Evolutionary conservation across 2,329 filamentous ascomycete genomes (phyloP).

Genomic region (Talaromyces marneffei): DNA sequence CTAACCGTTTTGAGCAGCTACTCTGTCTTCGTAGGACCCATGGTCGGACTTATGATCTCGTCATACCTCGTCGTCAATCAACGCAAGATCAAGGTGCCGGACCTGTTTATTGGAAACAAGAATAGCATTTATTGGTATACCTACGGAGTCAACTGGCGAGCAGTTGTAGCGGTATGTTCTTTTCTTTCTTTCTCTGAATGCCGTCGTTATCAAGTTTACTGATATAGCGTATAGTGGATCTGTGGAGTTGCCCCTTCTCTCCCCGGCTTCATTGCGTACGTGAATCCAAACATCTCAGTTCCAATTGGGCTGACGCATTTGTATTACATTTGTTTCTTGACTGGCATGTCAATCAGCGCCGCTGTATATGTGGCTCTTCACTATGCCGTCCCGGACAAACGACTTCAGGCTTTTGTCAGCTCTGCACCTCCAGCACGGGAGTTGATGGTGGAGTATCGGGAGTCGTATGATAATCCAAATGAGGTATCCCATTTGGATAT

Average conservation of each 20-base stretch:
- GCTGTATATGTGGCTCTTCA: constrained; percentile 19
- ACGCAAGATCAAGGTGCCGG: constrained; percentile 36
- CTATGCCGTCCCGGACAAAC: constrained; percentile 4
- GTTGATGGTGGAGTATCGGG: constrained; percentile 5
- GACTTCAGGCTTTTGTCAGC: background rate
- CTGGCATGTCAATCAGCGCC: constrained; percentile 17
- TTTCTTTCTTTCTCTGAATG: background rate
- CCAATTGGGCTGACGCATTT: constrained; percentile 31
- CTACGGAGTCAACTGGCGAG: constrained; percentile 23
- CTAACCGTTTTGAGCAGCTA: constrained; percentile 22
- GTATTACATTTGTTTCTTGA: constrained; percentile 24
- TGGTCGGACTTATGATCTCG: constrained; percentile 41
- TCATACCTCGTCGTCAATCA: constrained; percentile 42
- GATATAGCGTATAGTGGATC: constrained; percentile 34
- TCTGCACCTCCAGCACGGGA: constrained; percentile 6
- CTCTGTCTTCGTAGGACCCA: constrained; percentile 45
- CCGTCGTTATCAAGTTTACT: constrained; percentile 21
- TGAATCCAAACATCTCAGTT: constrained; percentile 31
- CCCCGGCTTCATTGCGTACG: constrained; percentile 41
- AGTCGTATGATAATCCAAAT: constrained; percentile 5
- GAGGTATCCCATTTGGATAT: constrained; percentile 4
- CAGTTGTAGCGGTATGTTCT: constrained; percentile 24
- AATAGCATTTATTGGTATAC: constrained; percentile 23
- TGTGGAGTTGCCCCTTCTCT: constrained; percentile 37
- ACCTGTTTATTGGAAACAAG: constrained; percentile 37